Conservation (phyloP, 805 yeast genomes). For the Zygosaccharomyces kombuchaensis region DNA sequence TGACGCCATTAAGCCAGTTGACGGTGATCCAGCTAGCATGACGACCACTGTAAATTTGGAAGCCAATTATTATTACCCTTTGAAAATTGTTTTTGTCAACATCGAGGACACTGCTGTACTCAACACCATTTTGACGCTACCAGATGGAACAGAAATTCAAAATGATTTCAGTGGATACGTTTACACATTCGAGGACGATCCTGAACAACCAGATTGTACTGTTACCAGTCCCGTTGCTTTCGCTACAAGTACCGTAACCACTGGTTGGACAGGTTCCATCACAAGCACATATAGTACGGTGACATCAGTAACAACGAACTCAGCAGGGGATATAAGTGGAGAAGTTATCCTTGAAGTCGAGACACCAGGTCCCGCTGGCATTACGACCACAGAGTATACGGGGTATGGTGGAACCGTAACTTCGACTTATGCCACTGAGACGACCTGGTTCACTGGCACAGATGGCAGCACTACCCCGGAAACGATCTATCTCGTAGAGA, state of each 20-base stretch:
- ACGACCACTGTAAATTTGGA: neutral
- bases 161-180: conserved; percentile 11
- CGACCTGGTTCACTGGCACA: neutral
- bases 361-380: conserved; percentile 5
- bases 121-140: conserved; percentile 9
- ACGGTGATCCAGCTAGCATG: neutral
- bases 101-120: conserved; percentile 7
- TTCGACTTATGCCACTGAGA: neutral
- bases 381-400: neutral
- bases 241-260: conserved; percentile 4
- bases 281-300: conserved; percentile 7
- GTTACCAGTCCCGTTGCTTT: conserved; percentile 5
- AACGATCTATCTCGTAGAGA: conserved; percentile 2
- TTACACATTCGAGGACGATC: conserved; percentile 7
- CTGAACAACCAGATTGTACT: conserved; percentile 5
- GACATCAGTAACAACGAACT: conserved; percentile 5
- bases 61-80: conserved; percentile 19
- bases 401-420: neutral
- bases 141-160: conserved; percentile 9
- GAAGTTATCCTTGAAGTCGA: neutral
- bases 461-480: neutral
- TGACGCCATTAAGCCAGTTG: conserved; percentile 8
- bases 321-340: conserved; percentile 1
- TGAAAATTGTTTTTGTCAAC: conserved; percentile 19
- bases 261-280: conserved; percentile 7